Percentiles rank a stretch among this genome's conserved stretches.
phyloP scores from a whole-genome alignment of 345 rosid genomes.

The Corchorus capsularis region DNA sequence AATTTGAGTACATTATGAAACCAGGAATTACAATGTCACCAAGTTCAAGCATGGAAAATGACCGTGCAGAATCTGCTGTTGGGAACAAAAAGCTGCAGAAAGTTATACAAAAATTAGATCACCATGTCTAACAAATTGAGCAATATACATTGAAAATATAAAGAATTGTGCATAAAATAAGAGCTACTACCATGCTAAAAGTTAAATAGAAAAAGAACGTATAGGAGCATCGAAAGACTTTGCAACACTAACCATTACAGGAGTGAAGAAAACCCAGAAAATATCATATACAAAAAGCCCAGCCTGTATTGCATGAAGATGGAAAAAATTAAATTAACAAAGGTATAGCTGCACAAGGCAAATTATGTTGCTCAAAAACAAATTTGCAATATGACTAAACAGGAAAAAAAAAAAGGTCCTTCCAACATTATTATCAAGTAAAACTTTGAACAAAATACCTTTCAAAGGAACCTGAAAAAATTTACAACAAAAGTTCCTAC shows the following conservation, averaged over 20 bases:
- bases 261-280: slow-evolving; percentile 99
- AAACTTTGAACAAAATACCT: too few relatives aligned
- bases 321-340: slow-evolving; percentile 5
- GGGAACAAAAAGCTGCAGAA: slow-evolving; percentile 90
- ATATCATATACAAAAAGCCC: slow-evolving; percentile 97
- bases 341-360: background rate
- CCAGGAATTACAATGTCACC: slow-evolving; percentile 99
- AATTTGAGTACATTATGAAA: too few relatives aligned
- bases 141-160: background rate
- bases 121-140: background rate
- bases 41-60: slow-evolving; percentile 99
- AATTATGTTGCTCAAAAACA: background rate
- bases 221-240: slow-evolving; percentile 99
- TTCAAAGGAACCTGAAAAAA: too few relatives aligned
- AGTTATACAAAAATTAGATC: background rate
- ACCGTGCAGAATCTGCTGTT: slow-evolving; percentile 68
- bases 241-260: slow-evolving; percentile 98
- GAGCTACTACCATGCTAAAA: background rate
- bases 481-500: too few relatives aligned
- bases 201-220: slow-evolving; percentile 35
- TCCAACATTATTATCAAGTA: too few relatives aligned
- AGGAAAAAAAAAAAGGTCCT: too few relatives aligned
- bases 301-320: slow-evolving; percentile 48
- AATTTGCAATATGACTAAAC: background rate
- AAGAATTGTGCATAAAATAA: background rate